Evolutionary conservation across 2,329 filamentous ascomycete species (phyloP).

Genomic region (Cadophora gregata): DNA sequence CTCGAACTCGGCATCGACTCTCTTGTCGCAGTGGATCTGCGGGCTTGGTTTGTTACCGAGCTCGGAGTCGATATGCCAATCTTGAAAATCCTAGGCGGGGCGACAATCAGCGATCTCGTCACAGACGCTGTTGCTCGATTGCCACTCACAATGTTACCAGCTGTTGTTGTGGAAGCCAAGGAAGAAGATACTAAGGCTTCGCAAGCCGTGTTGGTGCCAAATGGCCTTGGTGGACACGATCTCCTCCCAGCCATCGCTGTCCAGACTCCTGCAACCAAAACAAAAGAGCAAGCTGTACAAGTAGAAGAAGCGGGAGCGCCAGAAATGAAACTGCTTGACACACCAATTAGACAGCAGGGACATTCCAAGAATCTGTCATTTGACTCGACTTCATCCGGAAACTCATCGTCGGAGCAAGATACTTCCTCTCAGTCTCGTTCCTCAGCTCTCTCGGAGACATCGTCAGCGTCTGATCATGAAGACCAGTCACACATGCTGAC

Average conservation of each 20-base stretch:
- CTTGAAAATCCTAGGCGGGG: conserved; percentile 21
- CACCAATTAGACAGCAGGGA: background rate
- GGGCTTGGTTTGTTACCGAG: conserved; percentile 29
- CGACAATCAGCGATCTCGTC: conserved; percentile 8
- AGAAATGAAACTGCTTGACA: background rate
- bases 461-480: background rate
- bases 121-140: conserved; percentile 8
- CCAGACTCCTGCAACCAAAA: background rate
- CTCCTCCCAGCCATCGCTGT: background rate
- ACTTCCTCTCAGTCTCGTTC: background rate
- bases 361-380: conserved; percentile 10
- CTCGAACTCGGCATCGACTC: conserved; percentile 38
- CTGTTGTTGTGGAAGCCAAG: background rate
- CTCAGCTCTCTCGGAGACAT: background rate
- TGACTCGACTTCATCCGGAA: background rate
- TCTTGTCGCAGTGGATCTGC: conserved; percentile 31
- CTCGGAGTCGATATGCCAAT: conserved; percentile 26
- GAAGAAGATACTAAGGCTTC: background rate
- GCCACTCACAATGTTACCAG: background rate
- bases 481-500: background rate
- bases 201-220: conserved; percentile 9
- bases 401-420: background rate
- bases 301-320: background rate
- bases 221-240: conserved; percentile 20
- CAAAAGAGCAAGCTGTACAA: background rate